These are phyloP conservation scores for Hamigera avellanea DNA, from an alignment of 495 filamentous ascomycete genomes.

Conservation along the genomic window DNA sequence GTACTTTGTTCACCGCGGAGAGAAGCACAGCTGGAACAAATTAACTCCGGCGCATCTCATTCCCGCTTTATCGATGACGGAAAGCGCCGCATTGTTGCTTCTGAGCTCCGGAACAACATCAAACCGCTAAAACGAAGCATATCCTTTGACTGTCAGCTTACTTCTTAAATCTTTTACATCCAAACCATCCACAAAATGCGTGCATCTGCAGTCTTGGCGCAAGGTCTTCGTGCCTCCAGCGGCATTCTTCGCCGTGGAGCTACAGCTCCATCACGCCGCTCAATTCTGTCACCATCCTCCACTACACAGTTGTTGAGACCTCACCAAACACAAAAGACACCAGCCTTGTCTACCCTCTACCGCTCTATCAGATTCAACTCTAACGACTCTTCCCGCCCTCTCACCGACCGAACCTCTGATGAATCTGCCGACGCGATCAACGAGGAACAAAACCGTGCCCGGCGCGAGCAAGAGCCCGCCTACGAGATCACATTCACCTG, in stretches of 20 bases:
- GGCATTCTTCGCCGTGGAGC: constrained; percentile 7
- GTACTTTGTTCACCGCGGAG: constrained; percentile 1
- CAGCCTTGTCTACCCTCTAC: not conserved
- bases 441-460: constrained; percentile 18
- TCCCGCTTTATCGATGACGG: not conserved
- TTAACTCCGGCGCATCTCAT: not conserved
- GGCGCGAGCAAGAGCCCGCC: constrained; percentile 45
- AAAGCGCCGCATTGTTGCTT: too few species aligned
- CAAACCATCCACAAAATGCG: constrained; percentile 3
- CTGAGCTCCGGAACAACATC: too few species aligned
- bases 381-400: constrained; percentile 11
- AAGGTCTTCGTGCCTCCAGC: constrained; percentile 8
- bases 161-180: too few species aligned
- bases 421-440: constrained; percentile 18
- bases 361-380: constrained; percentile 20
- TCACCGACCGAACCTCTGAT: constrained; percentile 17
- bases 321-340: not conserved
- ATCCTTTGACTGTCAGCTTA: too few species aligned
- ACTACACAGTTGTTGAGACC: not conserved
- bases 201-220: constrained; percentile 3
- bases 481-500: constrained; percentile 91
- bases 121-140: too few species aligned
- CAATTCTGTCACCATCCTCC: constrained; percentile 2
- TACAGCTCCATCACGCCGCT: constrained; percentile 5
- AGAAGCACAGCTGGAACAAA: not conserved